Conservation (phyloP, 78 protist genomes). For the Chrysochromulina parva region DNA sequence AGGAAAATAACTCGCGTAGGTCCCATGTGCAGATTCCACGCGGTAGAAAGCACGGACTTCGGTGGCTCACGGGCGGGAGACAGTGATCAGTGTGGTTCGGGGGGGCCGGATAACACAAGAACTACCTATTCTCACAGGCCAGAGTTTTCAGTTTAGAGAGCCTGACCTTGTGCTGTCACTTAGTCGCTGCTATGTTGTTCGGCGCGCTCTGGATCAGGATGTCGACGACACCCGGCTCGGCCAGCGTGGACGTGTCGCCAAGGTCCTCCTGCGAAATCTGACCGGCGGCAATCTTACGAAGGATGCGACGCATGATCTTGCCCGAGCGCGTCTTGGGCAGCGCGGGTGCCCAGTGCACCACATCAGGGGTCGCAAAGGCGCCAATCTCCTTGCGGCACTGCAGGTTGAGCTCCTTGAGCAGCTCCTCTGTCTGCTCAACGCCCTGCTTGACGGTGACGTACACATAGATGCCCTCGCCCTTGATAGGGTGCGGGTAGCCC, state of each 20-base stretch:
- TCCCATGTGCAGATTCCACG: too few species aligned
- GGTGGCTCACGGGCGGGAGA: too few species aligned
- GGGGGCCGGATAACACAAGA: too few species aligned
- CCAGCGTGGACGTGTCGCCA: slow-evolving; percentile 79
- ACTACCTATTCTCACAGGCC: too few species aligned
- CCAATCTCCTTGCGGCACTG: slow-evolving; percentile 60
- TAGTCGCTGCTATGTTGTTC: too few species aligned
- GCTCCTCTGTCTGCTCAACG: slow-evolving; percentile 44
- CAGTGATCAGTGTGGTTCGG: too few species aligned
- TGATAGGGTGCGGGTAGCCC: slow-evolving; percentile 85
- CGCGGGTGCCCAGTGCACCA: slow-evolving; percentile 59
- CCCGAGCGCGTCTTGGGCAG: slow-evolving; percentile 86
- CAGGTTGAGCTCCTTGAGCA: slow-evolving; percentile 38
- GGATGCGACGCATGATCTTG: slow-evolving; percentile 78
- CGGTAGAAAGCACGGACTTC: too few species aligned
- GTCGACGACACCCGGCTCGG: slow-evolving; percentile 77
- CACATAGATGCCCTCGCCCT: slow-evolving; percentile 81
- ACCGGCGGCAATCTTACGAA: slow-evolving; percentile 2
- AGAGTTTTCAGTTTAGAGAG: too few species aligned
- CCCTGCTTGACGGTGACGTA: slow-evolving; percentile 69
- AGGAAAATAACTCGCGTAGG: too few species aligned
- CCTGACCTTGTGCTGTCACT: too few species aligned
- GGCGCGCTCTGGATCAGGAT: neutral
- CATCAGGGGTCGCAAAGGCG: slow-evolving; percentile 69
- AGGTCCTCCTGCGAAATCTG: slow-evolving; percentile 5